phyloP scores from a whole-genome alignment of 306 rosid genomes.

The Ormosia emarginata region DNA sequence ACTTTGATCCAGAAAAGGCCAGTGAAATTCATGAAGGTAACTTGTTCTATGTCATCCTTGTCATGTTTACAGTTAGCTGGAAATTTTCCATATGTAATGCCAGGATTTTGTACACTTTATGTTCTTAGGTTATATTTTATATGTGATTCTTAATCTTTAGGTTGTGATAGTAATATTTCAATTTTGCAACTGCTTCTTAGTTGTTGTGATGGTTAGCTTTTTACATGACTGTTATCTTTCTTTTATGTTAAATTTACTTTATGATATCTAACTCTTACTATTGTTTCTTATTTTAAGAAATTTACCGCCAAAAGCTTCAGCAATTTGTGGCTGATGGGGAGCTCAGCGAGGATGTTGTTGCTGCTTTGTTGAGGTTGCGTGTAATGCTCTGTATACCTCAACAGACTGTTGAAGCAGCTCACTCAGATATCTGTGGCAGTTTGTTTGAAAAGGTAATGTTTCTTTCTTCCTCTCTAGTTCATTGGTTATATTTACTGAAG shows the following conservation, averaged over 20 bases:
- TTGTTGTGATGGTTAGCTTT: background rate
- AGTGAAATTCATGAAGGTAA: slow-evolving; percentile 88
- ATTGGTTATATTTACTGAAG: background rate
- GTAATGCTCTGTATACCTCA: slow-evolving; percentile 94
- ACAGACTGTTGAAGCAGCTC: slow-evolving; percentile 85
- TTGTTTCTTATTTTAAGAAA: slow-evolving; percentile 48
- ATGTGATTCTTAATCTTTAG: background rate
- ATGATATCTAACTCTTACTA: slow-evolving; percentile 25
- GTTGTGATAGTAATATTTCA: background rate
- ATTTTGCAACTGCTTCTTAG: background rate
- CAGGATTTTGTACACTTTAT: too few species aligned
- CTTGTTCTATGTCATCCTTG: background rate
- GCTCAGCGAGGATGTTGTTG: slow-evolving; percentile 72
- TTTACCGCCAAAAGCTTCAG: slow-evolving; percentile 96
- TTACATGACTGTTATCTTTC: background rate
- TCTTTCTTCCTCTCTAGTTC: background rate
- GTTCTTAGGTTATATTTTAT: background rate
- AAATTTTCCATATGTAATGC: background rate
- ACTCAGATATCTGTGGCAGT: slow-evolving; percentile 91
- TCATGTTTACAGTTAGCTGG: background rate
- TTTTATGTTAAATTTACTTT: background rate
- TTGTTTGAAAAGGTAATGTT: slow-evolving; percentile 83
- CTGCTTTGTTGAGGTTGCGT: slow-evolving; percentile 81
- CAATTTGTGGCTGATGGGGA: slow-evolving; percentile 84
- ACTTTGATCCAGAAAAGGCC: slow-evolving; percentile 89